phyloP scores from a whole-genome alignment of 2,329 filamentous ascomycete genomes.

The Phialophora expanda region DNA sequence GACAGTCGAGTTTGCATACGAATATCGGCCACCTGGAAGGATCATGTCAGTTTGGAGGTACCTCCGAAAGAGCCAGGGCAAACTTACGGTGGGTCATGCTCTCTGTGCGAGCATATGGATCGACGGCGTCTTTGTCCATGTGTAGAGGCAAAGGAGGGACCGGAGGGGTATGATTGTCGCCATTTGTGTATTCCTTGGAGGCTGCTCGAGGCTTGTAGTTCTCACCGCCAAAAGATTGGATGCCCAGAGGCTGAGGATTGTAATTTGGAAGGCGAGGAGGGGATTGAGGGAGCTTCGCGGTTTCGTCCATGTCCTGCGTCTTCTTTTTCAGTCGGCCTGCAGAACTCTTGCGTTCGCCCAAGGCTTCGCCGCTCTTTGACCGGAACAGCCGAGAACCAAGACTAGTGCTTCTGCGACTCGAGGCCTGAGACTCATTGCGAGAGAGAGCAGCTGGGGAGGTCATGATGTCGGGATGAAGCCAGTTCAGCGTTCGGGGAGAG shows the following conservation, averaged over 20 bases:
- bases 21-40: slow-evolving; percentile 72
- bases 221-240: slow-evolving; percentile 38
- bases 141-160: slow-evolving; percentile 36
- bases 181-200: slow-evolving; percentile 29
- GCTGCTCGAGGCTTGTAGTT: slow-evolving; percentile 33
- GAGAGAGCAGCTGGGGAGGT: slow-evolving; percentile 31
- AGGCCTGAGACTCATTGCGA: slow-evolving; percentile 37
- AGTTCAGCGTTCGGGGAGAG: slow-evolving; percentile 12
- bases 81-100: slow-evolving; percentile 86
- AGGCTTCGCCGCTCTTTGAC: slow-evolving; percentile 37
- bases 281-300: slow-evolving; percentile 31
- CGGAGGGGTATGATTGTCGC: slow-evolving; percentile 28
- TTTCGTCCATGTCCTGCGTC: slow-evolving; percentile 34
- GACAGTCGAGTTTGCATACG: slow-evolving; percentile 89
- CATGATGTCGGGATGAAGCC: slow-evolving; percentile 27
- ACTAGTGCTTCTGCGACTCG: slow-evolving; percentile 35
- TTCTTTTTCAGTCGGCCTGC: slow-evolving; percentile 35
- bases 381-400: slow-evolving; percentile 38
- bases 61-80: neutral
- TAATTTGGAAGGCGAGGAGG: slow-evolving; percentile 36
- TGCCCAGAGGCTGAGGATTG: slow-evolving; percentile 35
- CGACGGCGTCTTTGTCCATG: slow-evolving; percentile 45
- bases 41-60: slow-evolving; percentile 15
- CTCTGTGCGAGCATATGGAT: slow-evolving; percentile 82
- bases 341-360: slow-evolving; percentile 37